Evolutionary conservation across 805 yeast genomes (phyloP).

Genomic region (Starmerella kuoi): DNA sequence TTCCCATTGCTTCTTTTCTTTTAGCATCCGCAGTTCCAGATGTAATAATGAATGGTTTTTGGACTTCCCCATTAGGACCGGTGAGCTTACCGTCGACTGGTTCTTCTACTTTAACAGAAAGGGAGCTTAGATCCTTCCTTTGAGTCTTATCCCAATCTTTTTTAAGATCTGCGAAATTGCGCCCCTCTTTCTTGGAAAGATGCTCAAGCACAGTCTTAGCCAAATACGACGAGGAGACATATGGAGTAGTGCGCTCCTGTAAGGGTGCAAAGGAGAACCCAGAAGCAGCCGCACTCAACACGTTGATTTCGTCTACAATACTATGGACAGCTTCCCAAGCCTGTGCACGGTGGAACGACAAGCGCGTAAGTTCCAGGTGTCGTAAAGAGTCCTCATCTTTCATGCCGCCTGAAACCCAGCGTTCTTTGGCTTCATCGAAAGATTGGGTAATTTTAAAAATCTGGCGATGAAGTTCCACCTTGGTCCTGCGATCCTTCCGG

Average conservation of each 20-base stretch:
- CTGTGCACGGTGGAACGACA: constrained; percentile 3
- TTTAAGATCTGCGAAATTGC: constrained; percentile 1
- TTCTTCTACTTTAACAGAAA: constrained; percentile 2
- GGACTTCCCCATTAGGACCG: constrained; percentile 53
- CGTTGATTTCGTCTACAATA: constrained; percentile 6
- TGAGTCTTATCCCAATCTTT: background rate
- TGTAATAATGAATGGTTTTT: constrained; percentile 67
- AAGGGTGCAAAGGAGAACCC: constrained; percentile 1
- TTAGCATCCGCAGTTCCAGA: constrained; percentile 27
- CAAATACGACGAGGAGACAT: constrained; percentile 6
- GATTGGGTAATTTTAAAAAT: background rate
- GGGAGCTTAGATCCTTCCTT: background rate
- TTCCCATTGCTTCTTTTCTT: constrained; percentile 38
- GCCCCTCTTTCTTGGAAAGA: background rate
- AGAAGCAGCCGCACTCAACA: constrained; percentile 6
- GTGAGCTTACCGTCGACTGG: constrained; percentile 1
- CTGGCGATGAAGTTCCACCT: background rate
- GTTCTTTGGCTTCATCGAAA: background rate
- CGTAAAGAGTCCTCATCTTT: constrained; percentile 10
- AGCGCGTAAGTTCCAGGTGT: constrained; percentile 5
- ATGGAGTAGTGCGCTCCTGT: constrained; percentile 1
- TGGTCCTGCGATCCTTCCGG: background rate
- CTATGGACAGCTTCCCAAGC: constrained; percentile 13
- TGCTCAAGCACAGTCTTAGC: background rate
- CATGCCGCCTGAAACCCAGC: background rate